Base-by-base conservation (phyloP, 371 early-diverging fungal genomes). In the Synchytrium microbalum region DNA sequence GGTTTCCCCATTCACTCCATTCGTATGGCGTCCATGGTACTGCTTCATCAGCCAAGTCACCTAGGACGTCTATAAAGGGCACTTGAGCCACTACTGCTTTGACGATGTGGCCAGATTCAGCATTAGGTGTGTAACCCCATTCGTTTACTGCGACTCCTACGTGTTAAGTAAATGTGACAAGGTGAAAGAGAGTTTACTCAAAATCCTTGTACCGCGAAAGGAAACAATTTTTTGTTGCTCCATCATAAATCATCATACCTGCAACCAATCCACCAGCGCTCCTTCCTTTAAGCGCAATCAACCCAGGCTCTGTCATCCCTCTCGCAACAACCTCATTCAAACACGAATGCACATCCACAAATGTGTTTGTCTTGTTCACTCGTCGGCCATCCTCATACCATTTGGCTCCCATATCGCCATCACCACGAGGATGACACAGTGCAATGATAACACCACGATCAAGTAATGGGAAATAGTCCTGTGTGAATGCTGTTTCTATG, bases 11-110 rank as follows among this genome's bases (percentile, higher is more conserved):
- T 60, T 83, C 76, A 54, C 30, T 67, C 75, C 71, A 79, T 54
- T 84, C 84, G 57, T 70, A 84, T n/a, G 77, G 69, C 0, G 79
- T 80, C 84, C 84, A 84, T 1, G 82, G 79, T 0, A 82, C 73
- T 14, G 73, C 52, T n/a, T 66, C 64, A 31, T 84, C 82, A 8
- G 67, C 30, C 78, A 82, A 74, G 53, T 72, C 82, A 2, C 63
- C 60, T 27, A 82, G 69, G 23, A 80, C 76, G 59, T 84, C 84
- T 25, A 84, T 26, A 57, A 84, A 84, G 26, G 84, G 84, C 0
- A 80, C 84, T 38, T 81, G 75, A 0, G 80, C 71, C 29, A 84
- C 54, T 0, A 82, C 77, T 0, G 64, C 74, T 26, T 67, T 71
- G 29, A 78, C 69, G 3, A 38, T 25, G 3, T 38, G 63, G n/a